A percentile compares a stretch with the other conserved stretches of the same genome.
phyloP scores from a whole-genome alignment of 2,329 filamentous ascomycete species.

The Cladophialophora exuberans region DNA sequence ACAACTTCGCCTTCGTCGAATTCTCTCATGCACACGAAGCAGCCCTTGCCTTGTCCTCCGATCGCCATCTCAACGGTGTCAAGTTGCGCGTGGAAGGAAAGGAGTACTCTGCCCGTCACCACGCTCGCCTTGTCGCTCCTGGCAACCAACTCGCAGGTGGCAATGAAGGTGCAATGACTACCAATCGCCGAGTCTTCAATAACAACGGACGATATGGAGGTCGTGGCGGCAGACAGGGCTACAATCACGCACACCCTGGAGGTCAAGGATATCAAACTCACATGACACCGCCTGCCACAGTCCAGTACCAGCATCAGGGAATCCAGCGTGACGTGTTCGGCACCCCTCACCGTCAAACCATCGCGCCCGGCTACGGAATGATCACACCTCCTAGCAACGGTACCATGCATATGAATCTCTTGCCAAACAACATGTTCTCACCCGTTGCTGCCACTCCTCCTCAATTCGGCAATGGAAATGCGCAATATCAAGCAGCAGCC shows the following conservation, averaged over 20 bases:
- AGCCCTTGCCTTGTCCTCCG: slow-evolving; percentile 22
- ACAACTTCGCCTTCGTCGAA: slow-evolving; percentile 33
- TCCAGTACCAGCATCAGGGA: slow-evolving; percentile 10
- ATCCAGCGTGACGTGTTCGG: slow-evolving; percentile 7
- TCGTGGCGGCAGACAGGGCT: not conserved
- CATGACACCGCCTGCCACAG: slow-evolving; percentile 2
- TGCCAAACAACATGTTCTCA: slow-evolving; percentile 17
- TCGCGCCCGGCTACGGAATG: slow-evolving; percentile 1
- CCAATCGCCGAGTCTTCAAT: not conserved
- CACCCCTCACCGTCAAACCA: slow-evolving; percentile 6
- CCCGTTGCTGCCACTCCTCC: slow-evolving; percentile 17
- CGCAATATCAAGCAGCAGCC: not conserved
- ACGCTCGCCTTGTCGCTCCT: not conserved
- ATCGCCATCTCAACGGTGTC: slow-evolving; percentile 20
- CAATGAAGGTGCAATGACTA: not conserved
- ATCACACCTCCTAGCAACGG: slow-evolving; percentile 14
- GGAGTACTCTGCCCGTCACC: slow-evolving; percentile 28
- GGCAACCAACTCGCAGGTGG: not conserved
- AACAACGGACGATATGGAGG: not conserved
- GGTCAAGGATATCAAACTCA: not conserved
- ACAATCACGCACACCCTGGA: not conserved
- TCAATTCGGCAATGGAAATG: slow-evolving; percentile 1
- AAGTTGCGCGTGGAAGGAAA: slow-evolving; percentile 33
- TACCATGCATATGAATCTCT: not conserved
- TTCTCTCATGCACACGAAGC: slow-evolving; percentile 27